Conservation (phyloP, 345 rosid species). For the Citropsis articulata region DNA sequence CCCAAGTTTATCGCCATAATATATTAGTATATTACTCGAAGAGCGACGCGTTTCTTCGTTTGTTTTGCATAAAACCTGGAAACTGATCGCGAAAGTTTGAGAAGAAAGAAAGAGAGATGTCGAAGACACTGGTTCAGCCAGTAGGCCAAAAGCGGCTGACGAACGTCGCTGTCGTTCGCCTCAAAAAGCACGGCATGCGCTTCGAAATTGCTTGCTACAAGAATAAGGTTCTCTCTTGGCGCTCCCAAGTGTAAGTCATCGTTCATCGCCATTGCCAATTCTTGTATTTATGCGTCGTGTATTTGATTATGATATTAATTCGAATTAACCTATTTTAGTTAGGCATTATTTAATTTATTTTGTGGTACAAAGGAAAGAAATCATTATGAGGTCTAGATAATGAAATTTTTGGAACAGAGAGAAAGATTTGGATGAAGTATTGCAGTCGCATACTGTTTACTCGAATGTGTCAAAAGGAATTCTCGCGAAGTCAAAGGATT, state of each 20-base stretch:
- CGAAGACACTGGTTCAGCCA: slow-evolving; percentile 80
- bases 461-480: slow-evolving; percentile 90
- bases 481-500: slow-evolving; percentile 84
- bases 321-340: background rate
- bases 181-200: slow-evolving; percentile 82
- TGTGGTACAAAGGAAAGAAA: background rate
- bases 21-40: background rate
- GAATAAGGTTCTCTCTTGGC: slow-evolving; percentile 99
- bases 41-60: background rate
- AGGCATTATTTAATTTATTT: background rate
- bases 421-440: slow-evolving; percentile 92
- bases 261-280: too few species aligned
- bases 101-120: slow-evolving; percentile 42
- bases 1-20: background rate
- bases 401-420: slow-evolving; percentile 44
- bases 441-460: slow-evolving; percentile 93
- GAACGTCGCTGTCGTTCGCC: slow-evolving; percentile 90
- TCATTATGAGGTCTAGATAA: background rate
- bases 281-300: background rate
- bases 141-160: slow-evolving; percentile 93
- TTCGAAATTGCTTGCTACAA: slow-evolving; percentile 98
- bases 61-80: background rate
- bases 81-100: background rate
- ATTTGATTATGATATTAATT: background rate
- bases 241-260: slow-evolving; percentile 77